A percentile compares a stretch with the other conserved stretches of the same genome.
These are phyloP conservation scores for Mycena rosella DNA, from an alignment of 768 basidiomycete species.

Conservation along the genomic window DNA sequence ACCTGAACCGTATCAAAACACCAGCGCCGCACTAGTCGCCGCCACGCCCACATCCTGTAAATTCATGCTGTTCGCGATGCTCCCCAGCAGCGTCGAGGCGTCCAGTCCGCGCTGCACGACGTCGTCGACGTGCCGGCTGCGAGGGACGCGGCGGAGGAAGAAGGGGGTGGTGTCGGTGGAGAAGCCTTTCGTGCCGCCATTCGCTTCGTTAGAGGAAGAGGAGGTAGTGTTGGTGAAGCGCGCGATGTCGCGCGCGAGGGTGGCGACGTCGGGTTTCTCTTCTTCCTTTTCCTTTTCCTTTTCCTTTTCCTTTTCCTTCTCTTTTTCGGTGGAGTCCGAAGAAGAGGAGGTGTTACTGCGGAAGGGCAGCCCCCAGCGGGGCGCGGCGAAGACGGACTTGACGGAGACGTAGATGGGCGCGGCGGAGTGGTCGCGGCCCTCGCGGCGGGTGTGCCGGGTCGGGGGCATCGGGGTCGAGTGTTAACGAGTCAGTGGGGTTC, in stretches of 20 bases:
- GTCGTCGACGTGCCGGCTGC: slow-evolving; percentile 11
- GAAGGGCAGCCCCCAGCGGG: too few species aligned
- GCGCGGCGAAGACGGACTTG: too few species aligned
- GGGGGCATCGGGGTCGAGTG: slow-evolving; percentile 26
- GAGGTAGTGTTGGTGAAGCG: neutral
- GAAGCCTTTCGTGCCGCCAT: neutral
- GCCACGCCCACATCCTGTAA: slow-evolving; percentile 15
- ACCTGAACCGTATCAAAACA: slow-evolving; percentile 32
- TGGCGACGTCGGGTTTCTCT: neutral
- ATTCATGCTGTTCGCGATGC: too few species aligned
- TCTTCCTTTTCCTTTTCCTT: too few species aligned
- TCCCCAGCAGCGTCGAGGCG: neutral
- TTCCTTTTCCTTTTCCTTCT: too few species aligned
- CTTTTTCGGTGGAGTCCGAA: too few species aligned
- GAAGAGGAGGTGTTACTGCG: too few species aligned
- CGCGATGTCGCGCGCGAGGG: neutral
- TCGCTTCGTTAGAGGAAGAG: neutral
- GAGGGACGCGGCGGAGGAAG: slow-evolving; percentile 30
- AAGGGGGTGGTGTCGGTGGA: slow-evolving; percentile 25
- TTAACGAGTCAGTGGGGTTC: too few species aligned
- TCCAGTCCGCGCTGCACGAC: slow-evolving; percentile 29
- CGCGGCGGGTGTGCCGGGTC: slow-evolving; percentile 24
- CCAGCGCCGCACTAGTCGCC: slow-evolving; percentile 17
- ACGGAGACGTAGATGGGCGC: too few species aligned
- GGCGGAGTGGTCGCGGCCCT: too few species aligned